These are phyloP conservation scores for Candida adriatica DNA, from an alignment of 805 yeast genomes.

Conservation along the genomic window DNA sequence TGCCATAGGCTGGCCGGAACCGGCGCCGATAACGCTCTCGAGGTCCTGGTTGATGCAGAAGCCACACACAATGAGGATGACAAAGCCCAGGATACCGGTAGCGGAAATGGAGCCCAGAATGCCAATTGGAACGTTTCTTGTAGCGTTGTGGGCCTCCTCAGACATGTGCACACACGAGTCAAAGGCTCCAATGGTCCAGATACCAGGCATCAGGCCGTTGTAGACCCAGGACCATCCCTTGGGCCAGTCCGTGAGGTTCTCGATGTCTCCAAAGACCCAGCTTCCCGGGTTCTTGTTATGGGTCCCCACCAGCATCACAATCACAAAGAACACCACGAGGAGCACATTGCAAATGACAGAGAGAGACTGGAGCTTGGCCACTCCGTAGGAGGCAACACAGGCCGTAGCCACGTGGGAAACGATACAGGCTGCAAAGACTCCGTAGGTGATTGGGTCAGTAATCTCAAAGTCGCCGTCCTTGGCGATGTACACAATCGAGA, in stretches of 20 bases:
- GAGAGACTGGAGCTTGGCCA: slow-evolving; percentile 53
- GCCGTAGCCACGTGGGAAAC: slow-evolving; percentile 46
- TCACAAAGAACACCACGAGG: slow-evolving; percentile 46
- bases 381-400: slow-evolving; percentile 46
- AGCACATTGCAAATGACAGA: slow-evolving; percentile 50
- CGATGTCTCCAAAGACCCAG: slow-evolving; percentile 47
- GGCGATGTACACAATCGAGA: slow-evolving; percentile 50
- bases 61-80: slow-evolving; percentile 43
- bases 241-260: slow-evolving; percentile 46
- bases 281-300: slow-evolving; percentile 33
- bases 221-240: slow-evolving; percentile 47
- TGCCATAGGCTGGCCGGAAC: slow-evolving; percentile 58
- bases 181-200: slow-evolving; percentile 72
- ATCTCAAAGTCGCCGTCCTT: slow-evolving; percentile 49
- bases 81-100: slow-evolving; percentile 54
- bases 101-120: slow-evolving; percentile 49
- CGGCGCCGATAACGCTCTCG: slow-evolving; percentile 32
- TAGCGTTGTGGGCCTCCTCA: slow-evolving; percentile 60
- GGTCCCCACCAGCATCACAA: slow-evolving; percentile 62
- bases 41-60: slow-evolving; percentile 47
- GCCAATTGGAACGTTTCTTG: slow-evolving; percentile 56
- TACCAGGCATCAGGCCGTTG: slow-evolving; percentile 52
- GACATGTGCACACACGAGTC: slow-evolving; percentile 68
- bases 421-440: slow-evolving; percentile 58
- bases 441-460: slow-evolving; percentile 50